Evolutionary conservation across 2,329 filamentous ascomycete genomes (phyloP), one percentile per base, ranked within the genome.

Genomic region (Claviceps monticola): DNA sequence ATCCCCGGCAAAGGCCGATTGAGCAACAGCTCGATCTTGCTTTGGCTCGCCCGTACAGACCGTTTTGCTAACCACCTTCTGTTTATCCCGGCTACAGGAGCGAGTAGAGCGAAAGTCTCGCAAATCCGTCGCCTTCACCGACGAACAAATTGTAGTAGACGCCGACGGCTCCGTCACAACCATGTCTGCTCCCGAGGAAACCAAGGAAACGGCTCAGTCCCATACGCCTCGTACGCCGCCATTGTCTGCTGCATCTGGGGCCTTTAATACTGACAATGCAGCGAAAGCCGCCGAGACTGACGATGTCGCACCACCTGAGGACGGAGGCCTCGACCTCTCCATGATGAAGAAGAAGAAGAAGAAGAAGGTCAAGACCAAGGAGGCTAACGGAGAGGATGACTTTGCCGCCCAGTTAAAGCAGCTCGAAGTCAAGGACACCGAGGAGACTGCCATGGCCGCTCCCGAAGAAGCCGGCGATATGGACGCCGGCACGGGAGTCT

Each of bases 301-400:
- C 43, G 76, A 75, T 53, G 57, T 60, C 17, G 68, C 70, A 50
- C 71, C 69, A 48, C 66, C 64, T 56, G 72, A 72, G 49, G 73
- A 88, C 66, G 72, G 69, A 49, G 73, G 70, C 44, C 66, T 80
- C 56, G 74, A 77, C 61, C 70, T 78, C 48, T 73, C 83, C 57
- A 77, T 93, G 56, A 76, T 93, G 68, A 86, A 89, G 71, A 97
- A 96, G 76, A 84, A 88, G 71, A 96, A 95, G 76, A 95, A 94
- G 75, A 91, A 79, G 71, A 79, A 78, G 70, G 72, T 69, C 68
- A 74, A 74, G 66, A 58, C 72, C 58, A 83, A 83, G 65, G 67
- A 72, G n/a, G 65, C 71, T 48, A 76, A 76, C 55, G 84, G 87
- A 66, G 78, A 78, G 49, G 80, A 84, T 60, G 79, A 78, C 42